Conservation (phyloP, 2,329 filamentous ascomycete genomes). For the Coniochaeta pulveracea region DNA sequence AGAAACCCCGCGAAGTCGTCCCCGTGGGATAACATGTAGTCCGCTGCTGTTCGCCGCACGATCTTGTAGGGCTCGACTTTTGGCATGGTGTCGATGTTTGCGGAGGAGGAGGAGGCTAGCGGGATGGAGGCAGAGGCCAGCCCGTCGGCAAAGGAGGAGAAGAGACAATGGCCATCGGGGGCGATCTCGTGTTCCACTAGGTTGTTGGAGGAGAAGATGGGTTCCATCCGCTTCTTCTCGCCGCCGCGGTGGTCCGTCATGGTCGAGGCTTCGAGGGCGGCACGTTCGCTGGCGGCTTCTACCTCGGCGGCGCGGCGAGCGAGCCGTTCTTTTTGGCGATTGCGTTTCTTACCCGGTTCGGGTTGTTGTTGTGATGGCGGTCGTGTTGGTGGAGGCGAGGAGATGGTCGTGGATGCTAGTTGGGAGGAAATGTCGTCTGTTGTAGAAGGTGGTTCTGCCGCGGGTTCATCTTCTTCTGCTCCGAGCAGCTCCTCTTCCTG, state of each 20-base stretch:
- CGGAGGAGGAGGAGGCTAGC: conserved; percentile 16
- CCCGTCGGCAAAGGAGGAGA: conserved; percentile 84
- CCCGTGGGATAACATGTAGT: conserved; percentile 61
- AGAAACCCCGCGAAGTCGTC: conserved; percentile 83
- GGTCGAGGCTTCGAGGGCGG: conserved; percentile 61
- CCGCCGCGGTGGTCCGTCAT: conserved; percentile 62
- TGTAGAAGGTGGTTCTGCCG: not conserved
- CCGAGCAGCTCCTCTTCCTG: too few relatives aligned
- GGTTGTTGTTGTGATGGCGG: conserved; percentile 9
- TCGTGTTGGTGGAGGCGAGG: conserved; percentile 10
- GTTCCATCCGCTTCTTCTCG: conserved; percentile 61
- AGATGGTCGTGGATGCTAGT: conserved; percentile 9
- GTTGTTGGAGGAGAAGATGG: conserved; percentile 48
- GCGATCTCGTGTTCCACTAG: conserved; percentile 69
- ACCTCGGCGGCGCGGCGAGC: conserved; percentile 81
- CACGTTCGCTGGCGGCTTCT: conserved; percentile 55
- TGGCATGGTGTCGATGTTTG: conserved; percentile 12
- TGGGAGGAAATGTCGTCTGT: conserved; percentile 5
- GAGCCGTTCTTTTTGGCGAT: conserved; percentile 82
- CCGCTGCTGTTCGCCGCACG: conserved; percentile 61
- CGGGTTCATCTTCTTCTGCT: conserved; percentile 1
- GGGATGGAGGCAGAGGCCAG: conserved; percentile 42
- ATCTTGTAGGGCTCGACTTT: conserved; percentile 43
- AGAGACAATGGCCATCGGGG: conserved; percentile 91
- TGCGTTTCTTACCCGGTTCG: conserved; percentile 56